These are phyloP conservation scores for Entophlyctis luteolus DNA, from an alignment of 192 early-diverging fungal genomes.

Conservation along the genomic window DNA sequence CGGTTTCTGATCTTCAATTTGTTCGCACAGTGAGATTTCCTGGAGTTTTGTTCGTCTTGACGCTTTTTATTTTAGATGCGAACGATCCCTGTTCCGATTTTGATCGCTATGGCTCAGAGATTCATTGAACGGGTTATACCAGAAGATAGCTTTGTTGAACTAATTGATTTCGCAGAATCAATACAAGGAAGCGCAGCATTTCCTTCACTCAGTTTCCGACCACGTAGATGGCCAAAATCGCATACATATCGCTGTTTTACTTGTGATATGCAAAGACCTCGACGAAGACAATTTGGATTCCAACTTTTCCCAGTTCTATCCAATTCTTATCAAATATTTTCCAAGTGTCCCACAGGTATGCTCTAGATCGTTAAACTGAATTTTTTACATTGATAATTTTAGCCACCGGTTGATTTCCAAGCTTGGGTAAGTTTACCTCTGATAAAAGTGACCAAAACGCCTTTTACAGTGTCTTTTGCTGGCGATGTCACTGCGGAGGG, in stretches of 20 bases:
- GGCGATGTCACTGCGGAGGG: background rate
- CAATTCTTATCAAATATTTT: background rate
- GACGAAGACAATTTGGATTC: background rate
- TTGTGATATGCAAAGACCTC: background rate
- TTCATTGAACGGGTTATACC: conserved; percentile 12
- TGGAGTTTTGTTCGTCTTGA: background rate
- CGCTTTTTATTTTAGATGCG: background rate
- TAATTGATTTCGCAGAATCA: conserved; percentile 4
- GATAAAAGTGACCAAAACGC: background rate
- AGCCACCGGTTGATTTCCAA: conserved; percentile 3
- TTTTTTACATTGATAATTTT: background rate
- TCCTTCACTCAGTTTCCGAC: background rate
- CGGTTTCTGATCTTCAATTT: background rate
- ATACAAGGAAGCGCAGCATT: conserved; percentile 5
- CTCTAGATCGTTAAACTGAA: background rate
- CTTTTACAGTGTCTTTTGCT: background rate
- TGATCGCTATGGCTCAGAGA: background rate
- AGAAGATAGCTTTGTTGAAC: background rate
- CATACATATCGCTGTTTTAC: background rate
- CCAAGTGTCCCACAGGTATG: background rate
- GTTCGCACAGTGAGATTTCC: background rate
- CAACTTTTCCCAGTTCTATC: background rate
- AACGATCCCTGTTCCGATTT: background rate
- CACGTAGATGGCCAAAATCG: background rate
- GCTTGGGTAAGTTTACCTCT: background rate